Conservation (phyloP, 2,329 filamentous ascomycete species). For the Paraphoma chrysanthemicola region DNA sequence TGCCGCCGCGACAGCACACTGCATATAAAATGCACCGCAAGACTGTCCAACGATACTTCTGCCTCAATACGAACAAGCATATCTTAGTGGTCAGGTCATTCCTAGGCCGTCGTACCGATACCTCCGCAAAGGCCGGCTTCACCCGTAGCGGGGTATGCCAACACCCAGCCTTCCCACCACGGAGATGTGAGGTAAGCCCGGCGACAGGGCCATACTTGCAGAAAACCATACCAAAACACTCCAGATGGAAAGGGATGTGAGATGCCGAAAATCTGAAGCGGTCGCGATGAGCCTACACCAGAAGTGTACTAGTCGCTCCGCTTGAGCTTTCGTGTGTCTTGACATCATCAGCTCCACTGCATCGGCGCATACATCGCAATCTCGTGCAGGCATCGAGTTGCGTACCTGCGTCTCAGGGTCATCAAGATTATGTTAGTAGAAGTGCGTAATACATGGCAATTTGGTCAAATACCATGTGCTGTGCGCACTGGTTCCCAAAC, state of each 20-base stretch:
- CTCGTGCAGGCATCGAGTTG: constrained; percentile 10
- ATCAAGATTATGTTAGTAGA: not conserved
- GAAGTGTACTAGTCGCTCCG: not conserved
- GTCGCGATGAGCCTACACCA: not conserved
- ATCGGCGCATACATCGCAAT: constrained; percentile 9
- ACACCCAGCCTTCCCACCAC: not conserved
- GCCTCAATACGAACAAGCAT: not conserved
- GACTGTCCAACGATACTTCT: not conserved
- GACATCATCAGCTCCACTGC: constrained; percentile 19
- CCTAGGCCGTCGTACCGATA: not conserved
- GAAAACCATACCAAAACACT: not conserved
- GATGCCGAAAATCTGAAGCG: not conserved
- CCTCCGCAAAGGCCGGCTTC: not conserved
- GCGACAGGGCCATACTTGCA: not conserved
- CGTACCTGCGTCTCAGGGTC: constrained; percentile 11
- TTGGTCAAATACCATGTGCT: not conserved
- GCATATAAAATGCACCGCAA: not conserved
- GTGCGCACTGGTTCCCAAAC: not conserved
- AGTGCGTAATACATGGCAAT: not conserved
- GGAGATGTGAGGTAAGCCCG: not conserved
- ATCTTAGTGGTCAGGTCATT: no score
- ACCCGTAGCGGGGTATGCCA: not conserved
- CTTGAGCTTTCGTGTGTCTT: not conserved
- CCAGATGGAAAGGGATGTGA: not conserved
- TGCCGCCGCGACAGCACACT: not conserved